Percentiles rank a stretch among this genome's conserved stretches.
These are phyloP conservation scores for Dysphania ambrosioides DNA, from an alignment of 148 eudicot species.

Conservation along the genomic window DNA sequence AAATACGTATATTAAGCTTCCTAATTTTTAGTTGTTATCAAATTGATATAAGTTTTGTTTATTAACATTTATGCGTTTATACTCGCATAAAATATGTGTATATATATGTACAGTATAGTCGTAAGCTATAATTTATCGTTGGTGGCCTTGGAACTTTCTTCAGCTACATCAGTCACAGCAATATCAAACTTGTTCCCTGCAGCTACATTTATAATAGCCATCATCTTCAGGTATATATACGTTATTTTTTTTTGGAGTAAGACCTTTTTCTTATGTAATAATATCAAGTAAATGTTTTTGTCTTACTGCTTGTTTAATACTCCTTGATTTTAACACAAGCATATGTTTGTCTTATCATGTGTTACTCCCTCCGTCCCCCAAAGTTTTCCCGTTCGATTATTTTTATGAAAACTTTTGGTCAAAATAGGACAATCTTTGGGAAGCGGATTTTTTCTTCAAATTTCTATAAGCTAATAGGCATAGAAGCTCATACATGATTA, in stretches of 20 bases:
- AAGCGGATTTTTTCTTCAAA: no score
- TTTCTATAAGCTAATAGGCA: neutral
- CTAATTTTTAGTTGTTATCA: neutral
- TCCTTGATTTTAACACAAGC: no score
- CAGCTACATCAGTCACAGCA: neutral
- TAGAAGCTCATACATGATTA: no score
- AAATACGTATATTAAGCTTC: no score
- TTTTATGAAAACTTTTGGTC: no score
- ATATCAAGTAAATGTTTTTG: no score
- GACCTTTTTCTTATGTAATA: neutral
- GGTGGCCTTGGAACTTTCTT: neutral
- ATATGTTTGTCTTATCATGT: no score
- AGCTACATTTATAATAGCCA: neutral
- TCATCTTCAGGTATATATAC: neutral
- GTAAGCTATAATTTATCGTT: neutral
- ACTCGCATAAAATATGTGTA: no score
- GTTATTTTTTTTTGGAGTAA: neutral
- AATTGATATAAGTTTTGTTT: neutral
- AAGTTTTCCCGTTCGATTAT: no score
- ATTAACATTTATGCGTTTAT: neutral
- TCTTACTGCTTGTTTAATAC: no score
- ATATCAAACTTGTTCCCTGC: neutral
- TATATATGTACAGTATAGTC: neutral
- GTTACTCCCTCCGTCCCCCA: no score
- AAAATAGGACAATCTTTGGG: no score